Percentiles rank a stretch among this genome's conserved stretches.
Conservation (phyloP, 345 rosid genomes). For the Microthlaspi erraticum region DNA sequence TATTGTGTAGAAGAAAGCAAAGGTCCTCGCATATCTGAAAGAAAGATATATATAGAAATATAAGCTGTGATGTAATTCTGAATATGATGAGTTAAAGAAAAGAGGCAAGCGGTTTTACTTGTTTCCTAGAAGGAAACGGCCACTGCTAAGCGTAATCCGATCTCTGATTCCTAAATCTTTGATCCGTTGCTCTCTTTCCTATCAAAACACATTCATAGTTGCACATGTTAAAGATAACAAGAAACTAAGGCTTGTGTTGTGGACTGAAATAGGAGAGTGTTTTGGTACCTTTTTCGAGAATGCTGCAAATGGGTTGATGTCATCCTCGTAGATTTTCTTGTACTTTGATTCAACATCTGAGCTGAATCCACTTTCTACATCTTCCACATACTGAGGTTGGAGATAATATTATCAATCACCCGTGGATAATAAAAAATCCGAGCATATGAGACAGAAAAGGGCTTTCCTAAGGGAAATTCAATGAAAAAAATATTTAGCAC, state of each 20-base stretch:
- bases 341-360: slow-evolving; percentile 97
- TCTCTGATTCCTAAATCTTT: slow-evolving; percentile 98
- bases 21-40: slow-evolving; percentile 86
- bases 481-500: slow-evolving; percentile 40
- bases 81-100: slow-evolving; percentile 2
- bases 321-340: slow-evolving; percentile 98
- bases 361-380: slow-evolving; percentile 89
- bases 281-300: slow-evolving; percentile 86
- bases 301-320: slow-evolving; percentile 97
- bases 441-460: slow-evolving; percentile 8
- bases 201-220: background rate
- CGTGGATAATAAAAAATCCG: slow-evolving; percentile 12
- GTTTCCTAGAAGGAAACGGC: slow-evolving; percentile 92
- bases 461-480: background rate
- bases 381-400: slow-evolving; percentile 68
- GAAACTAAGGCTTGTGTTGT: background rate
- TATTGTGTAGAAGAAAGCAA: slow-evolving; percentile 93
- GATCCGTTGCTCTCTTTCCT: slow-evolving; percentile 97
- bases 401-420: slow-evolving; percentile 25
- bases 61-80: background rate
- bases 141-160: slow-evolving; percentile 90
- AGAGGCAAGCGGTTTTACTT: slow-evolving; percentile 60
- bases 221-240: background rate
- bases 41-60: background rate
- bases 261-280: background rate